Evolutionary conservation across 164 flowering plant species (phyloP).

Genomic region (Dillenia suffruticosa): DNA sequence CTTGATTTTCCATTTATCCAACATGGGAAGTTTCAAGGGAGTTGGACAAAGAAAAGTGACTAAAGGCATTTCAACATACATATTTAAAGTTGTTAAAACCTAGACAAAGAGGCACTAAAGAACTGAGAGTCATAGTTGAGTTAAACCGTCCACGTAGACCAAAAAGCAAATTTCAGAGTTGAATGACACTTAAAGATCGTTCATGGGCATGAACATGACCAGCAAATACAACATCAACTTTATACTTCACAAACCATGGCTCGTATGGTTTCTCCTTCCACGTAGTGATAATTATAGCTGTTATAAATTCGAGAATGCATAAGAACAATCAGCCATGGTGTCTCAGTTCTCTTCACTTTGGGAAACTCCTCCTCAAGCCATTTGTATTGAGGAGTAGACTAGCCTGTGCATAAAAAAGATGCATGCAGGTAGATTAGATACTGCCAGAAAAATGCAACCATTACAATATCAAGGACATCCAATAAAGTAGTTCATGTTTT

Average conservation of each 20-base stretch:
- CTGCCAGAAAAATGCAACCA: not conserved
- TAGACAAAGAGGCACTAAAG: too few species aligned
- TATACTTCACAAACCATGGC: conserved; percentile 66
- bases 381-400: conserved; percentile 67
- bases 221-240: conserved; percentile 78
- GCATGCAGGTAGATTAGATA: conserved; percentile 1
- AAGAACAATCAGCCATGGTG: conserved; percentile 90
- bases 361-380: conserved; percentile 71
- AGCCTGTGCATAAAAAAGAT: conserved; percentile 25
- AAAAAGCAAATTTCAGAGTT: too few species aligned
- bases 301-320: conserved; percentile 70
- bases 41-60: not conserved
- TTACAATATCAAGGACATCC: too few species aligned
- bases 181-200: conserved; percentile 60
- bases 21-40: not conserved
- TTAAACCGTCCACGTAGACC: not conserved
- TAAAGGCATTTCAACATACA: not conserved
- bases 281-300: conserved; percentile 65
- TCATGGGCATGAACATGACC: conserved; percentile 96
- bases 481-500: too few species aligned
- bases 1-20: not conserved
- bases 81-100: not conserved
- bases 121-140: not conserved
- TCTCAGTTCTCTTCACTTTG: conserved; percentile 67
- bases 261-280: conserved; percentile 91